phyloP scores from a whole-genome alignment of 805 yeast species.

The Yarrowia yakushimensis region DNA sequence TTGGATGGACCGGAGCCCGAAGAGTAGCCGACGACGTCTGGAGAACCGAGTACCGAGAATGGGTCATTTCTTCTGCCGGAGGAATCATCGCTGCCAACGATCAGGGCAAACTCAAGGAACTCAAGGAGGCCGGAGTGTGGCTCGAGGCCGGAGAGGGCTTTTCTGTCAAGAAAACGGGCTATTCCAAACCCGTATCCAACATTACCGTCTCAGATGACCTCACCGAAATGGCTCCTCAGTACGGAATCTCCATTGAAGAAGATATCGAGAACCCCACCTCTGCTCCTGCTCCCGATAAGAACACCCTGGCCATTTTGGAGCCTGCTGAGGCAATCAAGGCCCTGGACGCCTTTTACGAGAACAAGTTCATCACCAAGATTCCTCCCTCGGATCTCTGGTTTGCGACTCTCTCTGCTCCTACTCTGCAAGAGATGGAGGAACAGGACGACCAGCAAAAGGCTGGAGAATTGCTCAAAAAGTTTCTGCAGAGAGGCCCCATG shows the following conservation, averaged over 20 bases:
- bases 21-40: constrained; percentile 68
- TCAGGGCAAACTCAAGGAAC: constrained; percentile 58
- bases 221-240: constrained; percentile 23
- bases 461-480: neutral
- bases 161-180: neutral
- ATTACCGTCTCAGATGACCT: constrained; percentile 14
- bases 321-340: constrained; percentile 7
- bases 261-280: neutral
- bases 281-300: neutral
- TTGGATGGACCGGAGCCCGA: constrained; percentile 96
- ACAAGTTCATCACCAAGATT: constrained; percentile 12
- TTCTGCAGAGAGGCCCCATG: neutral
- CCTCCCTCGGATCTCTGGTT: constrained; percentile 21
- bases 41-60: constrained; percentile 63
- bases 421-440: constrained; percentile 17
- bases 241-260: neutral
- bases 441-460: neutral
- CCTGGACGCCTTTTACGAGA: neutral
- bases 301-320: neutral
- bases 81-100: constrained; percentile 68
- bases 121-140: constrained; percentile 23
- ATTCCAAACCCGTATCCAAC: neutral
- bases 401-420: constrained; percentile 9
- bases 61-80: constrained; percentile 62
- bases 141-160: constrained; percentile 9